These are phyloP conservation scores for Solanum hybrid DNA, from an alignment of 305 asterid species.

Conservation along the genomic window DNA sequence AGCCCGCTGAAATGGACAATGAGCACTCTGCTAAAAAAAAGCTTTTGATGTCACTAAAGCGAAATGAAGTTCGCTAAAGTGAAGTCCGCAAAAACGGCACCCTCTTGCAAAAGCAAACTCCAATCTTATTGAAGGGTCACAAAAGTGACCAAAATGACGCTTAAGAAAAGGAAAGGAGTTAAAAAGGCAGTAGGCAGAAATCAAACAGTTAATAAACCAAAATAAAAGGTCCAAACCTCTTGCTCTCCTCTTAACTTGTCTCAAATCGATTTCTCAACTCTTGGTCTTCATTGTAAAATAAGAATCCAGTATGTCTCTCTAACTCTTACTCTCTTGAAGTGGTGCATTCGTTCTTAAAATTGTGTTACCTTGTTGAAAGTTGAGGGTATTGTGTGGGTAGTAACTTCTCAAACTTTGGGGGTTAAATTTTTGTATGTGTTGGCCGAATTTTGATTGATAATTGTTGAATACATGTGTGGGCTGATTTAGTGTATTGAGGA, in stretches of 20 bases:
- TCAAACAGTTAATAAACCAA: background rate
- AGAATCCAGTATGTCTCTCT: background rate
- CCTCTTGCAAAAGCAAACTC: background rate
- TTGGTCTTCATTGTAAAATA: background rate
- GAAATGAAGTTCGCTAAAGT: background rate
- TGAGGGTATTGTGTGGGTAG: background rate
- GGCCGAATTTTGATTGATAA: background rate
- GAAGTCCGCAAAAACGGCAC: background rate
- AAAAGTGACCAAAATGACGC: background rate
- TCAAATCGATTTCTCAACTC: background rate
- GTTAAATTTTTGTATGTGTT: background rate
- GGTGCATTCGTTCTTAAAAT: background rate
- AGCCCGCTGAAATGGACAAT: background rate
- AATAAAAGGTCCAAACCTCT: background rate
- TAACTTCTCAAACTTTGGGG: background rate
- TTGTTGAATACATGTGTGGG: background rate
- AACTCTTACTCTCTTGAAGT: background rate
- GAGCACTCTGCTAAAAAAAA: too few species aligned
- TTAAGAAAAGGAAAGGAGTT: background rate
- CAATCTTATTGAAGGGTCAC: background rate
- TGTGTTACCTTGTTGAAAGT: background rate
- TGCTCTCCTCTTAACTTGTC: background rate
- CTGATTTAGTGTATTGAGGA: background rate
- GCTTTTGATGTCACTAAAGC: background rate
- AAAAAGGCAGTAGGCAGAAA: background rate